These are phyloP conservation scores for Rhizopogon salebrosus DNA, from an alignment of 768 basidiomycete species.

Conservation along the genomic window DNA sequence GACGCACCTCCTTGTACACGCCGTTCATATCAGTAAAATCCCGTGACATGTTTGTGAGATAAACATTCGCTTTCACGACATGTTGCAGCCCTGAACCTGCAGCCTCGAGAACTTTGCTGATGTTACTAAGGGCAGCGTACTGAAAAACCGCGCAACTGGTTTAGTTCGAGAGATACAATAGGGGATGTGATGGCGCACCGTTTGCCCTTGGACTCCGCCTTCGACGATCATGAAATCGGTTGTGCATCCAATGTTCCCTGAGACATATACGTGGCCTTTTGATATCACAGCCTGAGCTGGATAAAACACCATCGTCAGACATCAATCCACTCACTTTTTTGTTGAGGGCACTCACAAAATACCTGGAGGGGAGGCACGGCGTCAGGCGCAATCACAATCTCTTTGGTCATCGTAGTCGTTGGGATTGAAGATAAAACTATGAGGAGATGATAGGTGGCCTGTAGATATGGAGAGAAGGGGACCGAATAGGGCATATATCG, in stretches of 20 bases:
- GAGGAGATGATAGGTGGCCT: neutral
- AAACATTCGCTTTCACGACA: constrained; percentile 37
- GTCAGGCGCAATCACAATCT: constrained; percentile 21
- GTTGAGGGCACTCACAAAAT: constrained; percentile 22
- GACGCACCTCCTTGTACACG: constrained; percentile 29
- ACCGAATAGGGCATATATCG: neutral
- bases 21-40: constrained; percentile 37
- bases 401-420: constrained; percentile 21
- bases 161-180: neutral
- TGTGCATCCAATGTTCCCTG: constrained; percentile 34
- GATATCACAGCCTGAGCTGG: constrained; percentile 36
- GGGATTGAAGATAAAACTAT: neutral
- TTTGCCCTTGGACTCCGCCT: constrained; percentile 33
- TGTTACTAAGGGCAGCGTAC: constrained; percentile 35
- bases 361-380: constrained; percentile 30
- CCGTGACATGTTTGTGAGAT: constrained; percentile 29
- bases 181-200: constrained; percentile 21
- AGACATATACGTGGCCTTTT: constrained; percentile 31
- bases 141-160: constrained; percentile 8
- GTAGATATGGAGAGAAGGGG: too few relatives aligned
- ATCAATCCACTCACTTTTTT: too few relatives aligned
- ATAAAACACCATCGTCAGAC: neutral
- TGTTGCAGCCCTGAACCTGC: constrained; percentile 33
- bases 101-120: constrained; percentile 30
- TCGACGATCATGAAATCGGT: constrained; percentile 25